Evolutionary conservation across 139 green algal genomes (phyloP).

Genomic region (Raphidocelis subcapitata): DNA sequence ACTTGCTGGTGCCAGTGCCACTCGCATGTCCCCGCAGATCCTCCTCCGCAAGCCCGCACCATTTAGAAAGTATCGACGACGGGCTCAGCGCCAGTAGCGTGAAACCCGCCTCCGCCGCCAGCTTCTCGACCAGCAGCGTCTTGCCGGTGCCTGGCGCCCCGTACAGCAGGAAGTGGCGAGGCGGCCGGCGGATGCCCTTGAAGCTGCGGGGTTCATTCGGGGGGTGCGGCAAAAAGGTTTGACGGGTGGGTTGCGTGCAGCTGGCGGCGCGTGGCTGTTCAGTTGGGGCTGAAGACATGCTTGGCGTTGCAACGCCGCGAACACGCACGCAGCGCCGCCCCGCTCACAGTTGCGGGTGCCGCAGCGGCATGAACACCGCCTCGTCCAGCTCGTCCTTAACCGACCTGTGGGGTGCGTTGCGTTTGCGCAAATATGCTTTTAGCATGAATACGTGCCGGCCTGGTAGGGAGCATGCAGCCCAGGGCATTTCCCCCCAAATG

Average conservation of each 20-base stretch:
- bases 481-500: not conserved
- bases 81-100: slow-evolving; percentile 54
- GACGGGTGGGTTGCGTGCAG: not conserved
- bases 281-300: not conserved
- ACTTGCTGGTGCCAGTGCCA: not conserved
- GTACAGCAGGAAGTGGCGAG: slow-evolving; percentile 54
- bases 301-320: not conserved
- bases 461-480: not conserved
- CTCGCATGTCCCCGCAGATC: no score
- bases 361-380: slow-evolving; percentile 53
- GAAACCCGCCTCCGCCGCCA: slow-evolving; percentile 51
- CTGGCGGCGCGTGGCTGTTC: not conserved
- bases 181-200: slow-evolving; percentile 47
- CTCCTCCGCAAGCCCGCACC: no score
- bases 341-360: slow-evolving; percentile 47
- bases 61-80: slow-evolving; percentile 59
- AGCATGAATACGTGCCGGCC: no score
- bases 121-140: slow-evolving; percentile 69
- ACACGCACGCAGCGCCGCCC: not conserved
- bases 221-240: not conserved
- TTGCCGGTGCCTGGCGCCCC: slow-evolving; percentile 62
- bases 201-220: slow-evolving; percentile 35
- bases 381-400: slow-evolving; percentile 52
- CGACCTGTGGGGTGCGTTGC: no score
- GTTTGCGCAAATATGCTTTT: no score